Evolutionary conservation across 352 stramenopile species (phyloP).

Genomic region (Peronosclerospora sorghi): DNA sequence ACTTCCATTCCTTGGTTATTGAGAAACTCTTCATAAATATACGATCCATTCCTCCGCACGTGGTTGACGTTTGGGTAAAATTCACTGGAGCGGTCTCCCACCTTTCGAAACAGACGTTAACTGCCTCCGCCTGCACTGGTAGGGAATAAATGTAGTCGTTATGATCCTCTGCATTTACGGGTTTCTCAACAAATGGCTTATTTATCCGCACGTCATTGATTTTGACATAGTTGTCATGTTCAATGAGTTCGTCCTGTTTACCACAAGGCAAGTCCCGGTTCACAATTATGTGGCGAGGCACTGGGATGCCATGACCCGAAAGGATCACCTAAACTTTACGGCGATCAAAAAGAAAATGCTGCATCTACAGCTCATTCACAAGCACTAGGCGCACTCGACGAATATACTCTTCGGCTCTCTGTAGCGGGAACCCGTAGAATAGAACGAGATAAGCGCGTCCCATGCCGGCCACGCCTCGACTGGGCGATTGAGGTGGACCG

Average conservation of each 20-base stretch:
- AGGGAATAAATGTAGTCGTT: constrained; percentile 99
- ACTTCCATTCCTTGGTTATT: constrained; percentile 99
- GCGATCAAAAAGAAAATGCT: constrained; percentile 93
- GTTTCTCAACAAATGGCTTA: constrained; percentile 99
- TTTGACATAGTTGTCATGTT: constrained; percentile 76
- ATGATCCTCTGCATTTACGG: constrained; percentile 98
- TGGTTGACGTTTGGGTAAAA: constrained; percentile 97
- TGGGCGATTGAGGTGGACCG: constrained; percentile 90
- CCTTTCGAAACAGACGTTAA: constrained; percentile 98
- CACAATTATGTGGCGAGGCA: constrained; percentile 93
- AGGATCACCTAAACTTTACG: constrained; percentile 94
- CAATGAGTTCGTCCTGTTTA: constrained; percentile 52
- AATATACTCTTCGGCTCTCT: constrained; percentile 96
- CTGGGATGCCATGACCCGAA: constrained; percentile 89
- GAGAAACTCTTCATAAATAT: constrained; percentile 98
- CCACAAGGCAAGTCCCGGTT: constrained; percentile 84
- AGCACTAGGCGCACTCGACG: constrained; percentile 91
- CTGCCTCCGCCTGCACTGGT: constrained; percentile 94
- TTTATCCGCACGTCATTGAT: constrained; percentile 94
- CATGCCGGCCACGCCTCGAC: constrained; percentile 92
- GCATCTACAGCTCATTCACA: constrained; percentile 97
- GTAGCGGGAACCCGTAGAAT: constrained; percentile 94
- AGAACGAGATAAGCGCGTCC: constrained; percentile 98
- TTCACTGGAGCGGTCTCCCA: constrained; percentile 87
- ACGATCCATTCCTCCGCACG: constrained; percentile 91